Evolutionary conservation across 139 green algal genomes (phyloP).

Genomic region (Picochlorum sp.): DNA sequence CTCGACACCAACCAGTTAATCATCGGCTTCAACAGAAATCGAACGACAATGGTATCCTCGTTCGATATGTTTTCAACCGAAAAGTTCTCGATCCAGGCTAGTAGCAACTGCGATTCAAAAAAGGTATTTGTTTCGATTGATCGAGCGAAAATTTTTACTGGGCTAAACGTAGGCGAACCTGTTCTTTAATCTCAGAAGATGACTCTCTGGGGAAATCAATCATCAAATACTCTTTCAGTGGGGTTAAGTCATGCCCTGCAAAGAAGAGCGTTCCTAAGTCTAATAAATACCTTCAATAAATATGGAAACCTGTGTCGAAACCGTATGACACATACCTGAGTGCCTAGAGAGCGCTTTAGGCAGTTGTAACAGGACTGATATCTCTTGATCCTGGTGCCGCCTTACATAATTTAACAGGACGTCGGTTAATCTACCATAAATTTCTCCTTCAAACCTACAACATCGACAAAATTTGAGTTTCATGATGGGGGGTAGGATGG

Average conservation of each 20-base stretch:
- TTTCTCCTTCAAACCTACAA: background rate
- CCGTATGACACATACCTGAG: too few relatives aligned
- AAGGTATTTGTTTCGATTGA: background rate
- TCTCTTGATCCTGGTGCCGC: background rate
- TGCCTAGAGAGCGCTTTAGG: background rate
- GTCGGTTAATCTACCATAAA: background rate
- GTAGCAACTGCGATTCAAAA: slow-evolving; percentile 1
- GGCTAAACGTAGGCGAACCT: background rate
- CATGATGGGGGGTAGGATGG: too few relatives aligned
- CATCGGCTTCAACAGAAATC: slow-evolving; percentile 73
- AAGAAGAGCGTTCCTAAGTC: too few relatives aligned
- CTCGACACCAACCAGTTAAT: slow-evolving; percentile 44
- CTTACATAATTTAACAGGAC: background rate
- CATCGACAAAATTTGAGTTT: background rate
- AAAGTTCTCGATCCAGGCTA: slow-evolving; percentile 9
- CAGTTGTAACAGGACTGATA: background rate
- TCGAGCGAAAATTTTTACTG: background rate
- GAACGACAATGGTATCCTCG: slow-evolving; percentile 39
- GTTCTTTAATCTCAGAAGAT: background rate
- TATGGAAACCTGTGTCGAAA: too few relatives aligned
- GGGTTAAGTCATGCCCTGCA: too few relatives aligned
- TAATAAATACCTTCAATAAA: too few relatives aligned
- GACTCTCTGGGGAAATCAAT: background rate
- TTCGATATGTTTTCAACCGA: background rate
- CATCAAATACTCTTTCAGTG: background rate